These are phyloP conservation scores for Avena eriantha DNA, from an alignment of 176 grass and related monocot genomes.

Conservation along the genomic window DNA sequence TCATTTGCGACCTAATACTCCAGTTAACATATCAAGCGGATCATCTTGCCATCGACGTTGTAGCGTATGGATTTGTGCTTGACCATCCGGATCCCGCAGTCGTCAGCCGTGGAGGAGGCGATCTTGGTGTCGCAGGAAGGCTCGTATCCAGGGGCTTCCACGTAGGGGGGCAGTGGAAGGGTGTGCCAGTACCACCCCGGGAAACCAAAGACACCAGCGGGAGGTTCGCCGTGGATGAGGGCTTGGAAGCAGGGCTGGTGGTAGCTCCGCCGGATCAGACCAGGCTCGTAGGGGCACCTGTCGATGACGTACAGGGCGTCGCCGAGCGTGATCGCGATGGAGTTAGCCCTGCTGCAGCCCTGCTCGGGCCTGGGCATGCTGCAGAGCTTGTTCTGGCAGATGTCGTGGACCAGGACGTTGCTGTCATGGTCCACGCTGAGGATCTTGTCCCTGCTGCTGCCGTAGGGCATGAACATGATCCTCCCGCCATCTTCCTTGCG, in stretches of 20 bases:
- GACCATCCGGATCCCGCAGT: neutral
- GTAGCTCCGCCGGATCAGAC: neutral
- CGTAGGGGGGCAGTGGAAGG: neutral
- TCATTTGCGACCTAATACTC: neutral
- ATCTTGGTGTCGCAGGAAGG: neutral
- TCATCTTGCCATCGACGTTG: neutral
- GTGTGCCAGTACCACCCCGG: neutral
- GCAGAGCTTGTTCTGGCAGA: neutral
- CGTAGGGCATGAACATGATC: neutral
- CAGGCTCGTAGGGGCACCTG: neutral
- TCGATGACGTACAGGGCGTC: neutral
- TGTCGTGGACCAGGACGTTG: neutral
- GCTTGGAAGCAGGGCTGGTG: neutral
- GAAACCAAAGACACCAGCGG: neutral
- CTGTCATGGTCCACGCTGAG: neutral
- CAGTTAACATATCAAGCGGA: neutral
- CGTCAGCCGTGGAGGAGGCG: neutral
- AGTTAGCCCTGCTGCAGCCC: neutral
- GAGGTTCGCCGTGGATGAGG: neutral
- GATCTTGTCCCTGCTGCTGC: neutral
- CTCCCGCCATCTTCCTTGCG: neutral
- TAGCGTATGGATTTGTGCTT: neutral
- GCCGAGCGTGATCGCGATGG: neutral
- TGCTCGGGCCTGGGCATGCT: neutral
- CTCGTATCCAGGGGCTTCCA: neutral